Evolutionary conservation across 2,329 filamentous ascomycete species (phyloP), one percentile per base, ranked within the genome.

Genomic region (Venturia aucupariae): DNA sequence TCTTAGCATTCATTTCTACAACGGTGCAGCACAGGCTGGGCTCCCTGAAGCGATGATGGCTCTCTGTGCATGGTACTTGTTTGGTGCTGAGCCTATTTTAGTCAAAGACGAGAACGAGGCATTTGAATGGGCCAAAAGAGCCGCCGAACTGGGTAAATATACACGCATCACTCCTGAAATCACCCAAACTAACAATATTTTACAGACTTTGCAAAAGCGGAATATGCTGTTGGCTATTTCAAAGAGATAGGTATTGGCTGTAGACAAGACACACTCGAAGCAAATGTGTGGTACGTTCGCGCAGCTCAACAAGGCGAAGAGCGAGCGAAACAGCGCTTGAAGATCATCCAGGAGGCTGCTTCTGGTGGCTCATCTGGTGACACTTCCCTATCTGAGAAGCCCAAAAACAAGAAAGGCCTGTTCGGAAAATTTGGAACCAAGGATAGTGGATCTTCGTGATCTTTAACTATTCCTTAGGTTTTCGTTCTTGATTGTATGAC

Each of bases 201-300:
- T 13, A 2, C 68, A 90, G 88, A 85, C 61, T 84, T 77, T 63
- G 72, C 77, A 39, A 82, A 82, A 80, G 94, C 94, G n/a, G 86
- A 97, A 74, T 99, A 97, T 71, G 91, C 94, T 0, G 86, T 96
- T 27, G 94, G 92, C 55, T 97, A 97, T 77, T 99, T 99, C 74
- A 97, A 92, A 5, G 94, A 99, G 75, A 96, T 95, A 90, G 94
- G 94, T 67, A 97, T 99, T 70, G 94, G 94, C 61, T 97, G 92
- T 75, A 89, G 92, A 44, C 87, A 91, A 60, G 94, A 99, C 74
- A 87, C 93, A n/a, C 83, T 99, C 54, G 92, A 97, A 75, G 93
- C 94, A 69, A 99, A 99, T 72, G 90, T 96, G 39, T 97, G 92
- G 93, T 99, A 99, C 74, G 93, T 99, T 69, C 90, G 90, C 75